phyloP scores from a whole-genome alignment of 1,139 yeast genomes.

The Arxiozyma slooffiae region DNA sequence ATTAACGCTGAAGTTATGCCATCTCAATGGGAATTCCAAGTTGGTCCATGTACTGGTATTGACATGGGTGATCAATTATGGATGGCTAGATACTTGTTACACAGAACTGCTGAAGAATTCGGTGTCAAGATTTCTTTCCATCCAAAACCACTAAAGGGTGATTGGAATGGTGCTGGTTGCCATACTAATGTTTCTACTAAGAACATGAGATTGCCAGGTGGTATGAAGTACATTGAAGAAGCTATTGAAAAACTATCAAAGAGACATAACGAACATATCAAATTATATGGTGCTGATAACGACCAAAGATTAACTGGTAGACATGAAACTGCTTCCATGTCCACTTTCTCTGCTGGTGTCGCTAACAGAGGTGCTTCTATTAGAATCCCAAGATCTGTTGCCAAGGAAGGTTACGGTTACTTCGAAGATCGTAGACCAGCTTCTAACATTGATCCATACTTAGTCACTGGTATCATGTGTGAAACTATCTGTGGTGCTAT shows the following conservation, averaged over 20 bases:
- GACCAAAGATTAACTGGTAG: constrained; percentile 93
- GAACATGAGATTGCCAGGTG: constrained; percentile 88
- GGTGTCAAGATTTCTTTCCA: constrained; percentile 98
- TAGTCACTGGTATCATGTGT: constrained; percentile 95
- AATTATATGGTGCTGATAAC: constrained; percentile 90
- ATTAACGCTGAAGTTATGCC: constrained; percentile 99
- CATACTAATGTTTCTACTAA: constrained; percentile 96
- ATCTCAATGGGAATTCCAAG: constrained; percentile 99
- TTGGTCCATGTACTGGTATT: constrained; percentile 95
- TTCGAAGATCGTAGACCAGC: constrained; percentile 99
- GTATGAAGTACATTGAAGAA: constrained; percentile 85
- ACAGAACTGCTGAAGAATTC: constrained; percentile 95
- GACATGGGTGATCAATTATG: constrained; percentile 95
- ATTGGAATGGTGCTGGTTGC: constrained; percentile 99
- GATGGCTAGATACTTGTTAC: constrained; percentile 87
- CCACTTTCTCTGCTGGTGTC: constrained; percentile 87
- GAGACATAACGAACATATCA: constrained; percentile 95
- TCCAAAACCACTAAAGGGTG: constrained; percentile 98
- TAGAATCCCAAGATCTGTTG: constrained; percentile 97
- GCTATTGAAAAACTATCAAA: constrained; percentile 89
- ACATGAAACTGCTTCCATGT: constrained; percentile 95
- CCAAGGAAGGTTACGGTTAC: constrained; percentile 95
- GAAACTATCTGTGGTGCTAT: constrained; percentile 95
- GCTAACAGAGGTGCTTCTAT: constrained; percentile 99
- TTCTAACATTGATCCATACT: constrained; percentile 96